Conservation (phyloP, 129 eudicot species). For the Flaveria robusta region DNA sequence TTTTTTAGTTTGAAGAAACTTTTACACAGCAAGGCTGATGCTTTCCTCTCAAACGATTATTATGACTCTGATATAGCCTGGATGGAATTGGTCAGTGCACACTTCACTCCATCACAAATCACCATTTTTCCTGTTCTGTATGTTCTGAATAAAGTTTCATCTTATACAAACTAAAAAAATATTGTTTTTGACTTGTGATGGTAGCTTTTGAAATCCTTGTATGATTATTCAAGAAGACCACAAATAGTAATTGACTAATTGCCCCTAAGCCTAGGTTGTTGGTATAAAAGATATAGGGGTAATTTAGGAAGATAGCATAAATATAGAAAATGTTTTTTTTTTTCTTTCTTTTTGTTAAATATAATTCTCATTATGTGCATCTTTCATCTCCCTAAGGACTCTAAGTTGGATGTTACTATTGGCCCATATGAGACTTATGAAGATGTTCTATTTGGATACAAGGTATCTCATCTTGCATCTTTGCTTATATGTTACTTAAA, state of each 20-base stretch:
- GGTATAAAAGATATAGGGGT: conserved; percentile 3
- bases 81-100: conserved; percentile 86
- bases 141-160: neutral
- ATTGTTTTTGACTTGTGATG: neutral
- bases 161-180: conserved; percentile 4
- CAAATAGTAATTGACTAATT: neutral
- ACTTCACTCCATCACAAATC: neutral
- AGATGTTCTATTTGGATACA: conserved; percentile 87
- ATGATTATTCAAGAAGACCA: neutral
- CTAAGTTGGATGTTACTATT: conserved; percentile 92
- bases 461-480: conserved; percentile 46
- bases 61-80: conserved; percentile 97
- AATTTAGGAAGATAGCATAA: neutral
- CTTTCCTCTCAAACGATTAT: conserved; percentile 90
- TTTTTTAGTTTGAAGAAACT: conserved; percentile 81
- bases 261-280: neutral
- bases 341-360: neutral
- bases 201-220: neutral
- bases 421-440: conserved; percentile 99
- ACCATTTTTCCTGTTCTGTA: neutral
- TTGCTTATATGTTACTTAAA: conserved; percentile 14
- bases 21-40: conserved; percentile 86
- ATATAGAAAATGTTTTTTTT: neutral
- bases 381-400: conserved; percentile 54
- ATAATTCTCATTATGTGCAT: conserved; percentile 8